A percentile compares a stretch with the other conserved stretches of the same genome.
Evolutionary conservation across 1,139 yeast species (phyloP).

Genomic region (Geotrichum phurueaensis): DNA sequence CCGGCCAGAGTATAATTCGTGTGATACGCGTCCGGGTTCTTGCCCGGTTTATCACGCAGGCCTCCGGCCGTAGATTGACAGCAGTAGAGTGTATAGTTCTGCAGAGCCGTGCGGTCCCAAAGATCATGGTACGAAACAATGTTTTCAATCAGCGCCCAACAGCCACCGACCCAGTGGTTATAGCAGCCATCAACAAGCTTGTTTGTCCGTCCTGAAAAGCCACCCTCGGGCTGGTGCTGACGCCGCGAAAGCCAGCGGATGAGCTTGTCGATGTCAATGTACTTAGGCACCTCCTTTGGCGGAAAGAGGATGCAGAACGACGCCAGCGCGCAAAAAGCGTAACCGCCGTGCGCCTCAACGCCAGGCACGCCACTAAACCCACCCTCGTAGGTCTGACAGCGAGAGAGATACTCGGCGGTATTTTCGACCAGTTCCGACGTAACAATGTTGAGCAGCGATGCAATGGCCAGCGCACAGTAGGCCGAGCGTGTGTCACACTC

Average conservation of each 20-base stretch:
- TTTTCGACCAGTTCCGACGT: constrained; percentile 56
- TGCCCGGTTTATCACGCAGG: constrained; percentile 81
- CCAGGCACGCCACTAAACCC: constrained; percentile 79
- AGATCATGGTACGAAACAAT: constrained; percentile 34
- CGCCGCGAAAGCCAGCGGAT: constrained; percentile 62
- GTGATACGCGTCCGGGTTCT: constrained; percentile 77
- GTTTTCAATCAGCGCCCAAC: constrained; percentile 58
- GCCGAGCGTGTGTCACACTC: constrained; percentile 83
- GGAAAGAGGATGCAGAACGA: constrained; percentile 49
- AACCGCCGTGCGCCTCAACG: constrained; percentile 97
- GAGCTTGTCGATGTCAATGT: constrained; percentile 27
- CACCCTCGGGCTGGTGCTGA: constrained; percentile 72
- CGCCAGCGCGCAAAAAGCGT: constrained; percentile 85
- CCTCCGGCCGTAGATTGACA: constrained; percentile 72
- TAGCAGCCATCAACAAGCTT: constrained; percentile 96
- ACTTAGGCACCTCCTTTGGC: constrained; percentile 30
- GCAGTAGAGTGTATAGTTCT: constrained; percentile 64
- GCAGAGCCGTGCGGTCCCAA: constrained; percentile 52
- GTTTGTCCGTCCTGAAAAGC: constrained; percentile 83
- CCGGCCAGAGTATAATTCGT: constrained; percentile 83
- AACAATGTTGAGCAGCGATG: constrained; percentile 56
- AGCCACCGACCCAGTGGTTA: constrained; percentile 91
- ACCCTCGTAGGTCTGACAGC: constrained; percentile 90
- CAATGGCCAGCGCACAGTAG: constrained; percentile 78
- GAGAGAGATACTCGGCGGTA: constrained; percentile 53